phyloP scores from a whole-genome alignment of 345 rosid species.

The Populus simonii region DNA sequence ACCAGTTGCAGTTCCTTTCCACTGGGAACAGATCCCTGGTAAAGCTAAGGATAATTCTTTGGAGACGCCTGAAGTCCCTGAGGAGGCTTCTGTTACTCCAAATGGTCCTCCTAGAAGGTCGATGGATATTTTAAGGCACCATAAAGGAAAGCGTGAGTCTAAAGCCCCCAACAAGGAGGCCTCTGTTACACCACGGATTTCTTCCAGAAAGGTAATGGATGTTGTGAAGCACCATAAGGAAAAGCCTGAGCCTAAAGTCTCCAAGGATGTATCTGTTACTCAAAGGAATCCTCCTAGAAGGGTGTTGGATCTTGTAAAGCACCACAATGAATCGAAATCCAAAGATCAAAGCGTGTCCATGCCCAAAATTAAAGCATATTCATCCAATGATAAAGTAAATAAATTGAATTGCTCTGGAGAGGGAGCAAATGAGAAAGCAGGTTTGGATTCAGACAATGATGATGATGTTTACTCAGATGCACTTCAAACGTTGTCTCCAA shows the following conservation, averaged over 20 bases:
- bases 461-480: slow-evolving; percentile 76
- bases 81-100: slow-evolving; percentile 31
- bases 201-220: not conserved
- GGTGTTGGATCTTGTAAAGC: slow-evolving; percentile 28
- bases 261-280: slow-evolving; percentile 21
- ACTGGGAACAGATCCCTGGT: slow-evolving; percentile 88
- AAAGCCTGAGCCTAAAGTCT: slow-evolving; percentile 16
- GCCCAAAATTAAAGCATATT: slow-evolving; percentile 6
- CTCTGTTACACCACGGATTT: not conserved
- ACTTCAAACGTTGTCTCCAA: slow-evolving; percentile 45
- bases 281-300: slow-evolving; percentile 46
- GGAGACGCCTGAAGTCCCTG: slow-evolving; percentile 12
- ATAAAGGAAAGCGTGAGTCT: slow-evolving; percentile 17
- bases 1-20: slow-evolving; percentile 78
- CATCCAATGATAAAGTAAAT: slow-evolving; percentile 6
- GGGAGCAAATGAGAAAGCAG: slow-evolving; percentile 20
- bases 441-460: slow-evolving; percentile 26
- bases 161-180: not conserved
- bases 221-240: not conserved
- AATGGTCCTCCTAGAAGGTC: slow-evolving; percentile 42
- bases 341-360: slow-evolving; percentile 11
- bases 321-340: slow-evolving; percentile 23
- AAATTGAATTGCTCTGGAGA: slow-evolving; percentile 27
- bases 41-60: slow-evolving; percentile 36
- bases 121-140: slow-evolving; percentile 26